These are phyloP conservation scores for Suhomyces faveliae DNA, from an alignment of 805 yeast species.

Conservation along the genomic window DNA sequence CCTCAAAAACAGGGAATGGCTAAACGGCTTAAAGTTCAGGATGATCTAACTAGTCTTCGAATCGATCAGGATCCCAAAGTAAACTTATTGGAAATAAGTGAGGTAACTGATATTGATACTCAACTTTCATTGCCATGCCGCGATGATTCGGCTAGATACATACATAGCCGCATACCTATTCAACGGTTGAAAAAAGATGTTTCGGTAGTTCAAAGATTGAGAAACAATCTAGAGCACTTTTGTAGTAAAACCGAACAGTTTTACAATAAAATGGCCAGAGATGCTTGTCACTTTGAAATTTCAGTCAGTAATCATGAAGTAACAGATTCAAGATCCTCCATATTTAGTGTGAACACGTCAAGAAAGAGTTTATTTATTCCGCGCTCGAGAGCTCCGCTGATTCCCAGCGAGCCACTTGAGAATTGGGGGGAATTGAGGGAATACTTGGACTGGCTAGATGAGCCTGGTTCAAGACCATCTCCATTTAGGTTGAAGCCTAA, in stretches of 20 bases:
- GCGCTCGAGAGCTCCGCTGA: not conserved
- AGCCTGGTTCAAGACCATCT: not conserved
- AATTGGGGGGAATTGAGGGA: not conserved
- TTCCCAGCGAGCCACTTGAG: not conserved
- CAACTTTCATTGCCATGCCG: not conserved
- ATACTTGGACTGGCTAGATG: constrained; percentile 1
- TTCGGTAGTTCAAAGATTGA: not conserved
- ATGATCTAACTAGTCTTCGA: not conserved
- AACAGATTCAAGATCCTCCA: not conserved
- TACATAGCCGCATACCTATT: not conserved
- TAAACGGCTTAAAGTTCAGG: not conserved
- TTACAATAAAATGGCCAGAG: not conserved
- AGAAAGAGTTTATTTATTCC: constrained; percentile 3
- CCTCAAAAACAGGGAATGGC: not conserved
- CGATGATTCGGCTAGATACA: not conserved
- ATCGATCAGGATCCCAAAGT: not conserved
- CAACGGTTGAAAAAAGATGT: not conserved
- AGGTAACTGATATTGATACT: not conserved
- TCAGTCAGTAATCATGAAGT: not conserved
- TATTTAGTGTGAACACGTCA: not conserved
- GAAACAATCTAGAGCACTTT: not conserved
- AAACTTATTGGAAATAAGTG: not conserved
- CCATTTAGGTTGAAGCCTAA: not conserved
- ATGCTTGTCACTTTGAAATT: not conserved
- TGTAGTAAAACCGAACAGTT: not conserved